Conservation (phyloP, 495 filamentous ascomycete species). For the Lophiotrema nucula region DNA sequence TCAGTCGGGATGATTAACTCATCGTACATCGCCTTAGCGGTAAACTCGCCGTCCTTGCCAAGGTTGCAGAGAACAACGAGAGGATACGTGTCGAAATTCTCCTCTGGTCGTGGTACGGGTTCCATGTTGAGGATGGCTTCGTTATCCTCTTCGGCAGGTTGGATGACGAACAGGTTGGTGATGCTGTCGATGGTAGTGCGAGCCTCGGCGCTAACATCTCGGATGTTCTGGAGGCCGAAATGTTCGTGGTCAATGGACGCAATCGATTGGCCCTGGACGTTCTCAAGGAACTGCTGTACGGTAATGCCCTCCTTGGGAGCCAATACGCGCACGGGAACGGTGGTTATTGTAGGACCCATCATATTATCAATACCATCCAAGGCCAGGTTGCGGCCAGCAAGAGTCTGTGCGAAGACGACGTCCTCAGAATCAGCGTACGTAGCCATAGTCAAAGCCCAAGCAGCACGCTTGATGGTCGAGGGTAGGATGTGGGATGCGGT, state of each 20-base stretch:
- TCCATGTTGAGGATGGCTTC: conserved; percentile 29
- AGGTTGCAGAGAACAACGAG: conserved; percentile 30
- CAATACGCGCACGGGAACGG: conserved; percentile 39
- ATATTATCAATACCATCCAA: conserved; percentile 52
- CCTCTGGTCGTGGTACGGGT: conserved; percentile 19
- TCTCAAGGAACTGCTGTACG: conserved; percentile 45
- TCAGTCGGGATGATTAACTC: conserved; percentile 9
- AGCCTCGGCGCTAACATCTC: conserved; percentile 59
- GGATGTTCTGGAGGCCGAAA: conserved; percentile 64
- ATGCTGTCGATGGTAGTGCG: conserved; percentile 61
- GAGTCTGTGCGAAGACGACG: conserved; percentile 55
- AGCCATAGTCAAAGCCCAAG: conserved; percentile 53
- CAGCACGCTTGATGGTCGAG: conserved; percentile 52
- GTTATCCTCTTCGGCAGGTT: conserved; percentile 39
- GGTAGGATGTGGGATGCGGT: conserved; percentile 38
- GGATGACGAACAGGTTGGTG: conserved; percentile 57
- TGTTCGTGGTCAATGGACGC: conserved; percentile 54
- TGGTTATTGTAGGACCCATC: conserved; percentile 55
- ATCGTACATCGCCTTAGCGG: conserved; percentile 23
- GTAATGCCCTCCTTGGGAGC: conserved; percentile 41
- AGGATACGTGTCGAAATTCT: conserved; percentile 34
- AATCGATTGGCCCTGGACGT: conserved; percentile 46
- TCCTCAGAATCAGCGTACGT: conserved; percentile 48
- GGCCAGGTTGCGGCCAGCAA: conserved; percentile 54
- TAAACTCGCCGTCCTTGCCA: conserved; percentile 1